Conservation (phyloP, 345 rosid genomes). For the Hibiscus syriacus region DNA sequence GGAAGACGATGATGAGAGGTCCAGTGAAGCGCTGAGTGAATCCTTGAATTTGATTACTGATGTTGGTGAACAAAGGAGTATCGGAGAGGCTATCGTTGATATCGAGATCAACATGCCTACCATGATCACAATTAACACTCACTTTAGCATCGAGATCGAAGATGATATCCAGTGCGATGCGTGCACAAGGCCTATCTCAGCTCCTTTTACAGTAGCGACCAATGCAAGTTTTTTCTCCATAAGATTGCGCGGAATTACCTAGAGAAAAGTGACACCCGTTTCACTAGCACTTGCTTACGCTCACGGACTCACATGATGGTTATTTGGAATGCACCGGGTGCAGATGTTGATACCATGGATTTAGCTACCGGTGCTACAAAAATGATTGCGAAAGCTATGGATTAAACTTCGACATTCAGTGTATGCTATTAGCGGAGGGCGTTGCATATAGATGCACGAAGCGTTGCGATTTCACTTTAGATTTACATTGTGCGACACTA, state of each 20-base stretch:
- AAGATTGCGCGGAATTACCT: no score
- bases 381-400: no score
- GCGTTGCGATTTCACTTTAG: no score
- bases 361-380: neutral
- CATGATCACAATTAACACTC: constrained; percentile 2
- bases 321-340: neutral
- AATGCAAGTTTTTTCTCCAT: no score
- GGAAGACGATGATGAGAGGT: neutral
- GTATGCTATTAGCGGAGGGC: neutral
- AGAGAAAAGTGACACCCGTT: no score
- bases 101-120: constrained; percentile 15
- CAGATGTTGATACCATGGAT: constrained; percentile 1
- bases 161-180: neutral
- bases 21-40: neutral
- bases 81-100: neutral
- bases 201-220: no score
- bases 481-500: no score
- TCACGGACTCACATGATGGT: neutral
- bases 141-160: neutral
- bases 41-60: neutral
- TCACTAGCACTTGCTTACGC: neutral
- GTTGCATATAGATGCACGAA: no score
- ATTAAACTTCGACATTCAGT: neutral
- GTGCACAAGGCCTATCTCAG: neutral
- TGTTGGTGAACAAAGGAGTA: neutral